Evolutionary conservation across 2,329 filamentous ascomycete species (phyloP).

Genomic region (Ophiostoma sp.): DNA sequence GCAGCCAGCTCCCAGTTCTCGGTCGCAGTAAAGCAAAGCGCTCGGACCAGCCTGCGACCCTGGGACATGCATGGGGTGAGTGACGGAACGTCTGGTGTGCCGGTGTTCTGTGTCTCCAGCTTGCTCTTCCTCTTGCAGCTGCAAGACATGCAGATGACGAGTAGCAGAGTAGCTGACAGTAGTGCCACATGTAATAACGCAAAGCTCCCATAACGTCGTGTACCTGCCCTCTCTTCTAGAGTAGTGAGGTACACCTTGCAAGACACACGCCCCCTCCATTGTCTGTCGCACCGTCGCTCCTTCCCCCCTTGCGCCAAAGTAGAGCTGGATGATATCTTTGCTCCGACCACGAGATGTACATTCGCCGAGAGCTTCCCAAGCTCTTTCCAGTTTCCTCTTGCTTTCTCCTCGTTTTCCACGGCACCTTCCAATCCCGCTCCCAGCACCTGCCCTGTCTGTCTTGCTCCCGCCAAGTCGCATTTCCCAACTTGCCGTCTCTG

Average conservation of each 20-base stretch:
- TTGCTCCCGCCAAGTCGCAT: not conserved
- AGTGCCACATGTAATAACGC: not conserved
- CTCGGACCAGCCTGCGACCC: not conserved
- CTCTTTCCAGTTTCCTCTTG: slow-evolving; percentile 19
- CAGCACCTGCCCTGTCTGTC: not conserved
- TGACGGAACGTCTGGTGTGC: slow-evolving; percentile 1
- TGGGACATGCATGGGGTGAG: not conserved
- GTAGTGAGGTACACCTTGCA: not conserved
- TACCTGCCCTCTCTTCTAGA: not conserved
- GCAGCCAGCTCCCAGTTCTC: not conserved
- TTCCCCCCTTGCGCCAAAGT: slow-evolving; percentile 16
- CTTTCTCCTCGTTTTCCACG: not conserved
- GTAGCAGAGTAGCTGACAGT: not conserved
- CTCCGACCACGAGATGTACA: not conserved
- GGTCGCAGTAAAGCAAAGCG: not conserved
- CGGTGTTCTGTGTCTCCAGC: not conserved
- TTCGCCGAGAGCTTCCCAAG: slow-evolving; percentile 1
- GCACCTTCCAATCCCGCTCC: not conserved
- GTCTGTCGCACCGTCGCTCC: not conserved
- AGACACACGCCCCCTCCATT: slow-evolving; percentile 7
- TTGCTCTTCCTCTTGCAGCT: not conserved
- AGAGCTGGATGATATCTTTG: slow-evolving; percentile 3
- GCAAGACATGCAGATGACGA: not conserved
- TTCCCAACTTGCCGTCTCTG: not conserved
- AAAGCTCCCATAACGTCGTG: too few relatives aligned